phyloP scores from a whole-genome alignment of 176 grass and related monocot species.

The Eragrostis nindensis region DNA sequence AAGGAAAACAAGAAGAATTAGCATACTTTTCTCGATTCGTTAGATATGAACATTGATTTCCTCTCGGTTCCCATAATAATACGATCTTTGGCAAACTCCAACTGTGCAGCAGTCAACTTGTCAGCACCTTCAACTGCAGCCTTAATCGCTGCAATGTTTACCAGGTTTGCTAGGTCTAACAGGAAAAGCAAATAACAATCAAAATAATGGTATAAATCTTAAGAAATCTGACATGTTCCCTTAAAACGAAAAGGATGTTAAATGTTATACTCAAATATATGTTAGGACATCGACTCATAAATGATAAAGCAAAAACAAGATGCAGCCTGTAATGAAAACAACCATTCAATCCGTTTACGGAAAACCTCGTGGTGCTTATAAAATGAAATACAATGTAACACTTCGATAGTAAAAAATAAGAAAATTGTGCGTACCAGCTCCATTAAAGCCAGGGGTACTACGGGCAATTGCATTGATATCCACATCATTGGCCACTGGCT shows the following conservation, averaged over 20 bases:
- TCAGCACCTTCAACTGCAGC: constrained; percentile 95
- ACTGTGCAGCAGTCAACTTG: constrained; percentile 66
- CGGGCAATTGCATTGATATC: constrained; percentile 88
- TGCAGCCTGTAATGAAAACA: not conserved
- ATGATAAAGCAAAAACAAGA: constrained; percentile 15
- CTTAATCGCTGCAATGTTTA: constrained; percentile 99
- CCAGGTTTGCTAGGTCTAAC: constrained; percentile 95
- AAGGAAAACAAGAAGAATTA: constrained; percentile 28
- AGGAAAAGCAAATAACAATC: constrained; percentile 39
- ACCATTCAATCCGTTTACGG: not conserved
- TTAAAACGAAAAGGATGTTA: constrained; percentile 3
- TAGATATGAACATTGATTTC: constrained; percentile 93
- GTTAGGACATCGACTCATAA: not conserved
- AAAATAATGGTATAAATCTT: constrained; percentile 17
- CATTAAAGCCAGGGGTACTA: constrained; percentile 96
- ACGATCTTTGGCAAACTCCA: constrained; percentile 98
- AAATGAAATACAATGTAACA: constrained; percentile 5
- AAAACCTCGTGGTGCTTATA: constrained; percentile 4
- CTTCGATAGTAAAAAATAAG: constrained; percentile 6
- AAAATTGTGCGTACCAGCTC: constrained; percentile 65
- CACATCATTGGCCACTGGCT: constrained; percentile 80
- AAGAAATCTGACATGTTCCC: not conserved
- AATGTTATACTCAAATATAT: not conserved
- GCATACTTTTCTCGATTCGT: constrained; percentile 89
- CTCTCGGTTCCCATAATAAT: constrained; percentile 99